A percentile compares a stretch with the other conserved stretches of the same genome.
These are phyloP conservation scores for Vanderwaltozyma yarrowii DNA, from an alignment of 805 yeast species.

Conservation along the genomic window DNA sequence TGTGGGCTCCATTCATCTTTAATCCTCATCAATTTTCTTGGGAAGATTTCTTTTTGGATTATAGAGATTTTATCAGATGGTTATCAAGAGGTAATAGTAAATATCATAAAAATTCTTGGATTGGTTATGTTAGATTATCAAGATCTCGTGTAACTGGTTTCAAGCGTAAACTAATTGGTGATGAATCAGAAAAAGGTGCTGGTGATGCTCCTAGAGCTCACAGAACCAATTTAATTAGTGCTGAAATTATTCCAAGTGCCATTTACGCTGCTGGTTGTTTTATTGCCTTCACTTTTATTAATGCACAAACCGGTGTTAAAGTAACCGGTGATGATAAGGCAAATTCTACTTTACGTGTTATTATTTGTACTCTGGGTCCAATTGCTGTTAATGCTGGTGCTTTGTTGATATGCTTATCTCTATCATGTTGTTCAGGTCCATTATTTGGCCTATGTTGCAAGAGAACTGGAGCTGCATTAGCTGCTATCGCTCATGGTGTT, in stretches of 20 bases:
- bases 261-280: slow-evolving; percentile 71
- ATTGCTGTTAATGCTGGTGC: slow-evolving; percentile 83
- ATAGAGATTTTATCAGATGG: slow-evolving; percentile 88
- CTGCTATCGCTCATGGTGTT: slow-evolving; percentile 93
- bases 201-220: slow-evolving; percentile 81
- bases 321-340: slow-evolving; percentile 38
- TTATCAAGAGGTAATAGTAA: slow-evolving; percentile 81
- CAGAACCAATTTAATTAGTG: slow-evolving; percentile 57
- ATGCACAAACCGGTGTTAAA: slow-evolving; percentile 76
- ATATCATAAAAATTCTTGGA: slow-evolving; percentile 85
- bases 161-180: slow-evolving; percentile 62
- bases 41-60: slow-evolving; percentile 92
- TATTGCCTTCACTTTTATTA: slow-evolving; percentile 67
- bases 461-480: slow-evolving; percentile 91
- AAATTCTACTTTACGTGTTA: slow-evolving; percentile 59
- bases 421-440: slow-evolving; percentile 97
- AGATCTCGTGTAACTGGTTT: slow-evolving; percentile 82
- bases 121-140: slow-evolving; percentile 68
- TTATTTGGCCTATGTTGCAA: slow-evolving; percentile 87
- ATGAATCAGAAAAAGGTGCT: slow-evolving; percentile 67
- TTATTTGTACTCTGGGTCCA: slow-evolving; percentile 81
- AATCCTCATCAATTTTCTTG: slow-evolving; percentile 97
- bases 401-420: slow-evolving; percentile 57
- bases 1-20: slow-evolving; percentile 87
- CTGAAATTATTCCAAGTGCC: slow-evolving; percentile 62